phyloP scores from a whole-genome alignment of 2,329 filamentous ascomycete species.

The Blastomyces silverae region DNA sequence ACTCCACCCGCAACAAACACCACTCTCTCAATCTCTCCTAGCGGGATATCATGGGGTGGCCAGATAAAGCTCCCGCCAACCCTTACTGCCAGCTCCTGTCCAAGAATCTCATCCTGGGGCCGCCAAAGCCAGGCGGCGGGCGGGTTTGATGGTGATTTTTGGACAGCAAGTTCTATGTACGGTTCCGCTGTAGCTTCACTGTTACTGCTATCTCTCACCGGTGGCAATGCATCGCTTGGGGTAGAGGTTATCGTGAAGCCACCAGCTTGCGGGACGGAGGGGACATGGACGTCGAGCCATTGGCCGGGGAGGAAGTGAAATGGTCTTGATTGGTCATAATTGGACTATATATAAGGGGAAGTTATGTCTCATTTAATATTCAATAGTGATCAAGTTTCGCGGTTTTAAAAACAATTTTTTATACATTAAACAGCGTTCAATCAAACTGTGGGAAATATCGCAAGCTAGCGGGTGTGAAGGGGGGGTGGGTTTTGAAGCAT shows the following conservation, averaged over 20 bases:
- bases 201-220: not conserved
- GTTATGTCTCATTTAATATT: not conserved
- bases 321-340: conserved; percentile 22
- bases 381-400: not conserved
- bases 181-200: conserved; percentile 28
- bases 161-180: conserved; percentile 73
- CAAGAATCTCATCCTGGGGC: conserved; percentile 49
- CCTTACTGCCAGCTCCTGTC: conserved; percentile 56
- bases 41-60: conserved; percentile 53
- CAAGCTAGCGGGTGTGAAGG: not conserved
- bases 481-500: not conserved
- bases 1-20: conserved; percentile 76
- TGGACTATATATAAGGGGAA: conserved; percentile 15
- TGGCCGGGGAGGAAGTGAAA: conserved; percentile 70
- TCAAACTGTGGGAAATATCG: not conserved
- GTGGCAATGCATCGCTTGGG: conserved; percentile 48
- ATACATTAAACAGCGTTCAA: not conserved
- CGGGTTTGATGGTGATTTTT: conserved; percentile 62
- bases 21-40: conserved; percentile 48
- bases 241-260: conserved; percentile 84
- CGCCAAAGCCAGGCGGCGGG: conserved; percentile 72
- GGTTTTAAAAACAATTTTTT: not conserved
- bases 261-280: conserved; percentile 61
- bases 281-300: conserved; percentile 79
- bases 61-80: conserved; percentile 77